Conservation (phyloP, 306 rosid species). For the Crataegus laevigata region DNA sequence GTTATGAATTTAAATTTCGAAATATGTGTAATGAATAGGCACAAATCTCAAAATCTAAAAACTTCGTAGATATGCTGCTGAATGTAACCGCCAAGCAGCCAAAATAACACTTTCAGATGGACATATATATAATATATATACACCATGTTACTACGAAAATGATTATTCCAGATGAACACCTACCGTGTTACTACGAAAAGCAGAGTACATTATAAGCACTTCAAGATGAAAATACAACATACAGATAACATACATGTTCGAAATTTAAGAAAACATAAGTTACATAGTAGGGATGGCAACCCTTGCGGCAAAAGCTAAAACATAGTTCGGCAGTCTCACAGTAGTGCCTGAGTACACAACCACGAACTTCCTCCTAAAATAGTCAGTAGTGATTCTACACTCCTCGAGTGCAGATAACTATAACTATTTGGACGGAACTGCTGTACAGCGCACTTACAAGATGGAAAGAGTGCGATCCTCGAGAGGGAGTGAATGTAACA, state of each 20-base stretch:
- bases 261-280: not conserved
- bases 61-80: not conserved
- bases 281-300: not conserved
- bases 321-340: slow-evolving; percentile 1
- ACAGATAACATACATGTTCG: not conserved
- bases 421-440: not conserved
- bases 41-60: no score
- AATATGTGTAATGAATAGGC: no score
- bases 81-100: not conserved
- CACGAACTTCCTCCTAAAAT: not conserved
- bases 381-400: not conserved
- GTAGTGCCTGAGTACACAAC: not conserved
- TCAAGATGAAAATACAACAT: not conserved
- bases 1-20: no score
- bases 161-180: not conserved
- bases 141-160: not conserved
- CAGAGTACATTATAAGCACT: not conserved
- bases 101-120: not conserved
- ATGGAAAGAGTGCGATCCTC: slow-evolving; percentile 2
- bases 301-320: not conserved
- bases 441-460: not conserved
- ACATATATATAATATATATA: not conserved
- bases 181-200: not conserved
- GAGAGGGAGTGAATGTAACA: slow-evolving; percentile 5
- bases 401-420: not conserved